Percentiles rank a stretch among this genome's conserved stretches.
Evolutionary conservation across 176 grass and related monocot genomes (phyloP).

Genomic region (Ampelocalamus luodianensis): DNA sequence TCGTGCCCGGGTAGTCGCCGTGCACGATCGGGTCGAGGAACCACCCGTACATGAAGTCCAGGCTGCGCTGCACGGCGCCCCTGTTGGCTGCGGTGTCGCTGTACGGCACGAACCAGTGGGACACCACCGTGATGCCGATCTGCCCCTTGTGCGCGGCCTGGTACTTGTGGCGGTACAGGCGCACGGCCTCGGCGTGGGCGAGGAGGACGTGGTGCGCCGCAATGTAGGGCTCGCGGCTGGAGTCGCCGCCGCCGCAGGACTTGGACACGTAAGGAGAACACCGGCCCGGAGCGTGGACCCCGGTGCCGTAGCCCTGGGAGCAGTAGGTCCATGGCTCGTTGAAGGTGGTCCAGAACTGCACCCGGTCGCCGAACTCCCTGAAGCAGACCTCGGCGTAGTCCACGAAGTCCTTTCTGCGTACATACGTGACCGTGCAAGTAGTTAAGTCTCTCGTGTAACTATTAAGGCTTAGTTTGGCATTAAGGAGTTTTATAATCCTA

Average conservation of each 20-base stretch:
- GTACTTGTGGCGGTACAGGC: constrained; percentile 52
- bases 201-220: constrained; percentile 55
- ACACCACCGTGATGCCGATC: constrained; percentile 56
- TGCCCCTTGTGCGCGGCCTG: constrained; percentile 47
- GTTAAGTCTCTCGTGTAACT: too few species aligned
- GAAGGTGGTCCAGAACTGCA: constrained; percentile 77
- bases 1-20: constrained; percentile 66
- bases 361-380: constrained; percentile 73
- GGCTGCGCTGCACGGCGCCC: constrained; percentile 42
- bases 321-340: constrained; percentile 56
- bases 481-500: too few species aligned
- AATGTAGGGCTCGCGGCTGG: constrained; percentile 60
- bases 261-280: constrained; percentile 48
- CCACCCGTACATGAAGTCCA: constrained; percentile 79
- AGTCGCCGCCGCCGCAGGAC: constrained; percentile 47
- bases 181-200: constrained; percentile 53
- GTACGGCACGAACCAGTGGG: constrained; percentile 60
- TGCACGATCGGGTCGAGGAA: constrained; percentile 59
- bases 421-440: not conserved
- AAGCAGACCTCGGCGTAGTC: constrained; percentile 66
- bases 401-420: constrained; percentile 60
- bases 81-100: constrained; percentile 15
- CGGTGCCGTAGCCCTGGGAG: constrained; percentile 44
- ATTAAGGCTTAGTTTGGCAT: too few species aligned
- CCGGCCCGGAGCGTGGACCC: constrained; percentile 45